Evolutionary conservation across 192 early-diverging fungal genomes (phyloP), one percentile per base, ranked within the genome.

Genomic region (Phycomyces nitens): DNA sequence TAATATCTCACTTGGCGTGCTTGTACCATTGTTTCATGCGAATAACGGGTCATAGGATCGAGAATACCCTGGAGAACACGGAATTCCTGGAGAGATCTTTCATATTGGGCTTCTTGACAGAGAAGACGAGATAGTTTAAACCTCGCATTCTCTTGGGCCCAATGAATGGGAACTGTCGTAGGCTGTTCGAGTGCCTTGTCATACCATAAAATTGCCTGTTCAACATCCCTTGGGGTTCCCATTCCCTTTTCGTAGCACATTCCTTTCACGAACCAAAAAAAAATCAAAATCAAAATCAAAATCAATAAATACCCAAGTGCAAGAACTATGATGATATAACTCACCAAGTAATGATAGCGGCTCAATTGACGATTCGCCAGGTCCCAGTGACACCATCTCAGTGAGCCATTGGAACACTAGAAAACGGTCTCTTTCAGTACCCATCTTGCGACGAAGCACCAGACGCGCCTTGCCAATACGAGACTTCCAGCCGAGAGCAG

Each of bases 161-260:
- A 59, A 24, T 38, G 50, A 15, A 58, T 26, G 18, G 34, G 26
- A 16, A 14, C 44, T 2, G 15, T 18, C 12, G 44, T 47, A 47
- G 44, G 44, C 55, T 55, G 56, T 52, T 24, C 49, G 5, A 62
- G 14, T 18, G 60, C 60, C 21, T 38, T 38, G 23, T 60, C 52
- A 38, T 60, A 71, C 62, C 56, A 60, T 1, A 5, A 9, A 12
- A 60, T 41, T 27, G 69, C 69, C 3, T 60, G 29, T 18, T 38
- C 34, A 10, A 60, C 7, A 27, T 58, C 50, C 3, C 52, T 39
- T 9, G 42, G 3, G 14, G 56, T 44, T 1, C 60, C 62, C 54
- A 65, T 11, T 3, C 62, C 69, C 23, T 41, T 29, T 53, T 71
- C 69, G 27, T 52, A 64, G 18, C 62, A 71, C 9, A 51, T 40